Percentiles rank a stretch among this genome's conserved stretches.
phyloP scores from a whole-genome alignment of 2,329 filamentous ascomycete species.

The Piedraia hortae region DNA sequence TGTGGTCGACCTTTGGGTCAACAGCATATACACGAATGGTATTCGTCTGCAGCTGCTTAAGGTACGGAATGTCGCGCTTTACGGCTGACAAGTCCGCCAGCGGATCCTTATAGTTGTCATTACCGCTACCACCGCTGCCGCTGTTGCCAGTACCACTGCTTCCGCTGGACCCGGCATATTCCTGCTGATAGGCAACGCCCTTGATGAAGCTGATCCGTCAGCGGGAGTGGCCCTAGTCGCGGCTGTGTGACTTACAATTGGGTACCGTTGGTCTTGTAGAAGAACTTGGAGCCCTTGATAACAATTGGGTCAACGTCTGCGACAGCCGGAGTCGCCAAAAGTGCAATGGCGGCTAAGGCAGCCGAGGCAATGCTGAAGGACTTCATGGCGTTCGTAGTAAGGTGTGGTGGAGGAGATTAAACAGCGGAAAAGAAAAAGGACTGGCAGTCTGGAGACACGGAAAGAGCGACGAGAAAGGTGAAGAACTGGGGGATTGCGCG shows the following conservation, averaged over 20 bases:
- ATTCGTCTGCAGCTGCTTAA: constrained; percentile 61
- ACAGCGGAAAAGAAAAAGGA: too few relatives aligned
- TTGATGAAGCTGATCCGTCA: constrained; percentile 38
- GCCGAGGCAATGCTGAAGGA: constrained; percentile 23
- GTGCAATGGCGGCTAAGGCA: constrained; percentile 19
- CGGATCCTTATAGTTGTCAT: constrained; percentile 45
- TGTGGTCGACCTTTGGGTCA: constrained; percentile 52
- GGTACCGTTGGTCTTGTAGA: constrained; percentile 55
- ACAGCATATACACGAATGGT: constrained; percentile 87
- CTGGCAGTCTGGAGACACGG: too few relatives aligned
- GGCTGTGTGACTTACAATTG: constrained; percentile 28
- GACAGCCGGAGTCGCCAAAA: constrained; percentile 15
- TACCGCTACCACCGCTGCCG: constrained; percentile 18
- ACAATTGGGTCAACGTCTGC: constrained; percentile 35
- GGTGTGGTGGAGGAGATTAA: too few relatives aligned
- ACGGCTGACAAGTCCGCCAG: constrained; percentile 45
- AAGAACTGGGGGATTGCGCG: too few relatives aligned
- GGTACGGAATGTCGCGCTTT: constrained; percentile 60
- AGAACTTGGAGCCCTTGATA: constrained; percentile 69
- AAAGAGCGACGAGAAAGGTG: too few relatives aligned
- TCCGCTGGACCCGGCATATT: constrained; percentile 20
- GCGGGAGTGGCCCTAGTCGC: constrained; percentile 1
- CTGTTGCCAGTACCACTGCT: constrained; percentile 16
- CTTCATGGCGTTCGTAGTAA: constrained; percentile 32
- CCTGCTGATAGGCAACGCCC: constrained; percentile 83